Conservation (phyloP, 495 filamentous ascomycete species). For the Arthonia radiata region DNA sequence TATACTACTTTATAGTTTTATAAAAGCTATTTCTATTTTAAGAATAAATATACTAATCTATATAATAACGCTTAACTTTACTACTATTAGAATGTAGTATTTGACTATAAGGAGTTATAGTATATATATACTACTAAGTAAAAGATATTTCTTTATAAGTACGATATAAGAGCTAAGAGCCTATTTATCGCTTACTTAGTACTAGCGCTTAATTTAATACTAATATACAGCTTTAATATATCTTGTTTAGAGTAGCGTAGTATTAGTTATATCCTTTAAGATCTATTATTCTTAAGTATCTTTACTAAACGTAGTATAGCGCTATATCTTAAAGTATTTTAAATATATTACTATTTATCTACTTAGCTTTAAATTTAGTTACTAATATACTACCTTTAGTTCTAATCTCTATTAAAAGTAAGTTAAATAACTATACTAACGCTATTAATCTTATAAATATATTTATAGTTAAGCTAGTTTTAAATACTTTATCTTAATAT, state of each 20-base stretch:
- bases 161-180: background rate
- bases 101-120: background rate
- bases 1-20: no score
- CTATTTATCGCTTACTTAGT: background rate
- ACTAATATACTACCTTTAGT: no score
- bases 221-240: background rate
- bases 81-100: background rate
- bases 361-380: background rate
- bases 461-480: background rate
- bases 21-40: no score
- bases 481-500: background rate
- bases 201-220: background rate
- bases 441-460: background rate
- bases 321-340: background rate
- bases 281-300: background rate
- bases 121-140: background rate
- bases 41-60: background rate
- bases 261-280: background rate
- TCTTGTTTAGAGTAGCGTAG: background rate
- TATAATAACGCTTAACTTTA: background rate
- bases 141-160: background rate
- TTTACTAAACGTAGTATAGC: background rate
- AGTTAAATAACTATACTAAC: no score
- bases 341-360: background rate
- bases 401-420: no score